A percentile compares a stretch with the other conserved stretches of the same genome.
Evolutionary conservation across 148 eudicot species (phyloP).

Genomic region (Fagopyrum homotropicum): DNA sequence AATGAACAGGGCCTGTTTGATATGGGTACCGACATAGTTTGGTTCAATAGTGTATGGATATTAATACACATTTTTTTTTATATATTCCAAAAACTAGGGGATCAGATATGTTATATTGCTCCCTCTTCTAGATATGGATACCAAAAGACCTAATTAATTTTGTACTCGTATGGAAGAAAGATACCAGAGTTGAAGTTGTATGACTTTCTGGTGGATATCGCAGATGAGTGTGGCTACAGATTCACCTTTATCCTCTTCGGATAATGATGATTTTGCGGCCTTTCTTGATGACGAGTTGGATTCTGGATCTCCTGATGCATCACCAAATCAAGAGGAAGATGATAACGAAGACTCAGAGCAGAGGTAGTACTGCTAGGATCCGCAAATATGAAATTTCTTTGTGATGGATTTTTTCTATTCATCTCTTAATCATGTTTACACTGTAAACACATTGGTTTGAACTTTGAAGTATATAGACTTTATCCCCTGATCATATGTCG

Average conservation of each 20-base stretch:
- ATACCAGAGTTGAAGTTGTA: no score
- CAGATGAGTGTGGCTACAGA: slow-evolving; percentile 75
- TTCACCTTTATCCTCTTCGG: slow-evolving; percentile 61
- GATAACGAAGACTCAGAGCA: slow-evolving; percentile 14
- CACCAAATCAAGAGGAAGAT: slow-evolving; percentile 31
- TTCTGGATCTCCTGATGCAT: slow-evolving; percentile 35
- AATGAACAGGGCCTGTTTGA: no score
- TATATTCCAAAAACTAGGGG: no score
- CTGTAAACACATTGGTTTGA: background rate
- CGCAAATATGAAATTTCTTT: background rate
- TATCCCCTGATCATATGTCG: background rate
- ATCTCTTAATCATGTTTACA: background rate
- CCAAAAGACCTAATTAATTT: no score
- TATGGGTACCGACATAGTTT: no score
- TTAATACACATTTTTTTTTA: no score
- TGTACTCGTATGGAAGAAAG: no score
- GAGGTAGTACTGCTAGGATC: slow-evolving; percentile 8
- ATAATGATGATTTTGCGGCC: slow-evolving; percentile 78
- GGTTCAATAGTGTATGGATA: no score
- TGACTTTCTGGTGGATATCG: background rate
- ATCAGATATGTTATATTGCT: no score
- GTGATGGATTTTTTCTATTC: background rate
- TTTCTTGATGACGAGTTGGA: slow-evolving; percentile 63
- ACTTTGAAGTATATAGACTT: background rate
- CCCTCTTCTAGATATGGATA: no score